Base-by-base conservation (phyloP, 345 rosid genomes). In the Chamaenerion angustifolium region DNA sequence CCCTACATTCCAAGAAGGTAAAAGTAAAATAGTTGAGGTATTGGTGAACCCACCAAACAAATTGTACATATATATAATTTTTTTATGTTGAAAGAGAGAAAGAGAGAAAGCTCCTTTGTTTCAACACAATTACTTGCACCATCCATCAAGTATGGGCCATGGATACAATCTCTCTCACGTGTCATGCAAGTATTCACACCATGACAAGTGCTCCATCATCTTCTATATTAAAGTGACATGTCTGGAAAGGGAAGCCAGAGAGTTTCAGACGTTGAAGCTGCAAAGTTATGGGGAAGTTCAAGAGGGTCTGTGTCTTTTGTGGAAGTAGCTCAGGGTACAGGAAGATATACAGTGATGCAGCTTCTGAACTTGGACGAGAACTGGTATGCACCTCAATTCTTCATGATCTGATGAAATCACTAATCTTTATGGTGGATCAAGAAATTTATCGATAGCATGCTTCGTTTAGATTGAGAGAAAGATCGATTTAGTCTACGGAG, bases 401-500 rank as follows among this genome's bases (percentile, higher is more conserved):
- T 1, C 12, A 18, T 42, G 12, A 42, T 13, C 50, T 37, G 25
- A 13, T 52, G 11, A 21, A n/a, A 4, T 54, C 15, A 15, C 40
- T 11, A 18, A 6, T 14, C 4, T 0, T 55, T 41, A 42, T 13
- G 16, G n/a, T 42, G 11, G 12, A 48, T 42, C 40, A 40, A 45
- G 21, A 10, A 8, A 31, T 17, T 13, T 21, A 27, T 42, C 43
- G 31, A 31, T 23, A 0, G 44, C 7, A 11, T 10, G 10, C 7
- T 11, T 41, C 13, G 19, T 4, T 41, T 13, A 86, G 98, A 81
- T 90, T 48, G 71, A 57, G 16, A 90, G 70, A 57, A 78, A 81
- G 59, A 49, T 83, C 68, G 82, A 81, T 63, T 95, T 90, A 61
- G 95, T 90, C 25, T 90, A 86, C 57, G 98, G 96, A 40, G 98